Conservation (phyloP, 345 rosid species). For the Arabidopsis suecica region DNA sequence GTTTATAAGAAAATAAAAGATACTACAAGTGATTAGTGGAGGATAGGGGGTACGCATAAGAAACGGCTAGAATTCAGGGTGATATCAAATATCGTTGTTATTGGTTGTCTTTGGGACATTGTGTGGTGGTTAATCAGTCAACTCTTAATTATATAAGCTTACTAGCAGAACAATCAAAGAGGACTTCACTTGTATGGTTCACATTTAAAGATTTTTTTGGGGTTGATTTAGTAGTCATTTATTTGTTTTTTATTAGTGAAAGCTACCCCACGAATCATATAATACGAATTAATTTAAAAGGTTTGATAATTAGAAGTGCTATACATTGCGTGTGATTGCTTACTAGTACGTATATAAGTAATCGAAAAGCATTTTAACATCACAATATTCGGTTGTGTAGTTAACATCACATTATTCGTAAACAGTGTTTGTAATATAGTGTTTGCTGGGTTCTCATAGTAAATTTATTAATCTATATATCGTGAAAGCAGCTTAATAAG, state of each 20-base stretch:
- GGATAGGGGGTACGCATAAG: conserved; percentile 17
- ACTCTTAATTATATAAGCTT: conserved; percentile 33
- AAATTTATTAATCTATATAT: not conserved
- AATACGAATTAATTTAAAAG: not conserved
- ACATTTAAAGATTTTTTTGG: conserved; percentile 52
- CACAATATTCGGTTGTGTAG: not conserved
- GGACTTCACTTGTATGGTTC: conserved; percentile 52
- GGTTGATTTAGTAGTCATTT: conserved; percentile 11
- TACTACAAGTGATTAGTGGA: conserved; percentile 9
- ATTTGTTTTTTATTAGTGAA: conserved; percentile 24
- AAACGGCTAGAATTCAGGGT: conserved; percentile 34
- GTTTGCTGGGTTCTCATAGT: not conserved
- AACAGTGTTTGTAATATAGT: not conserved
- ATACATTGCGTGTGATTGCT: conserved; percentile 37
- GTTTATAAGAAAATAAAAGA: not conserved
- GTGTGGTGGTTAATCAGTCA: conserved; percentile 46
- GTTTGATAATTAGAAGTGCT: conserved; percentile 14
- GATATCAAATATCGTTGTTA: conserved; percentile 26
- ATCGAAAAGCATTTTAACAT: conserved; percentile 1
- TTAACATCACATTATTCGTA: conserved; percentile 13
- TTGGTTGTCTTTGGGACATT: conserved; percentile 52
- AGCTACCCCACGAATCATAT: conserved; percentile 28
- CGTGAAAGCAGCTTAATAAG: not conserved
- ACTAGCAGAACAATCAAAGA: conserved; percentile 44
- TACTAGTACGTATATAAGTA: not conserved